Percentiles rank a stretch among this genome's conserved stretches.
These are phyloP conservation scores for Melocanna baccifera DNA, from an alignment of 176 grass and related monocot genomes.

Conservation along the genomic window DNA sequence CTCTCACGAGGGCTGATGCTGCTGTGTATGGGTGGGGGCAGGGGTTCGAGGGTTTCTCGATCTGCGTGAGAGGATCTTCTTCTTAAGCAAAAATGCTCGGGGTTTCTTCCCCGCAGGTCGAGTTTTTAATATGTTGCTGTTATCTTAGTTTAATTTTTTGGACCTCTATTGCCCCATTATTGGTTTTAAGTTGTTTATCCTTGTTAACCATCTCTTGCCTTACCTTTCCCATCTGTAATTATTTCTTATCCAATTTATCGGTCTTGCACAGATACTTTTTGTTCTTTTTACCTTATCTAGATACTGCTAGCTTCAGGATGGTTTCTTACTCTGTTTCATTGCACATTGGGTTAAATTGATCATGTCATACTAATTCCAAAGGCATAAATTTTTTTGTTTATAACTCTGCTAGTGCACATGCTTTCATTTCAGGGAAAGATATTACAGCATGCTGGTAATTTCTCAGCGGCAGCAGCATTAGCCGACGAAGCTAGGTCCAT, in stretches of 20 bases:
- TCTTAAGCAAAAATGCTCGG: no score
- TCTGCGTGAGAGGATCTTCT: no score
- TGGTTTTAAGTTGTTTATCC: background rate
- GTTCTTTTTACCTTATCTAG: background rate
- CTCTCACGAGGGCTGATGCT: no score
- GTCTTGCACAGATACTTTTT: background rate
- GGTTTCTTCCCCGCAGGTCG: no score
- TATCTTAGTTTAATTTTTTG: background rate
- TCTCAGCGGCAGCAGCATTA: slow-evolving; percentile 73
- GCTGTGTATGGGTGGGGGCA: no score
- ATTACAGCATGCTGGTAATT: slow-evolving; percentile 89
- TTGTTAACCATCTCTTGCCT: background rate
- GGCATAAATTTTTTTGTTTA: background rate
- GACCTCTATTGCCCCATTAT: background rate
- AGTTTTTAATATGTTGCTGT: background rate
- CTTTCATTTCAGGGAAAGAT: slow-evolving; percentile 75
- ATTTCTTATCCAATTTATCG: background rate
- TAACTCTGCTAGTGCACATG: background rate
- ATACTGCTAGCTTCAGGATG: background rate
- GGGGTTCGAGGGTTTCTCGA: no score
- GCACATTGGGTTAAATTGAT: background rate
- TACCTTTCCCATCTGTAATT: background rate
- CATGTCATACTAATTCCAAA: background rate
- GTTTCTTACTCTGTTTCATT: slow-evolving; percentile 14
- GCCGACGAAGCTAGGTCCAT: slow-evolving; percentile 97